phyloP scores from a whole-genome alignment of 331 rosid genomes.

The Arachis monticola region DNA sequence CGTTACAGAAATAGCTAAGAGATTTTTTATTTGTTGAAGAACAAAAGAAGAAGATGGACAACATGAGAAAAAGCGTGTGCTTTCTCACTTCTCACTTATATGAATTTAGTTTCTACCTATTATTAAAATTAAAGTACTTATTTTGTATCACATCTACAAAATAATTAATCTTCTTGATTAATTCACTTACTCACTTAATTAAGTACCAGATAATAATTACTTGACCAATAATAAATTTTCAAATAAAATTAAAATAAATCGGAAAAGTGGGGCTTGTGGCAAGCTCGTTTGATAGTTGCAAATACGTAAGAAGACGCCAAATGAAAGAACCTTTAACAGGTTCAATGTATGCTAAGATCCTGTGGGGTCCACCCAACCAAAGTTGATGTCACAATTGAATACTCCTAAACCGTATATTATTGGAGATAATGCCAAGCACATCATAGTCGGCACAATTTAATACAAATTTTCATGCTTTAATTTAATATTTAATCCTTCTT shows the following conservation, averaged over 20 bases:
- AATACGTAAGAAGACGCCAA: constrained; percentile 4
- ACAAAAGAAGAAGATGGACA: background rate
- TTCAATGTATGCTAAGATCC: constrained; percentile 40
- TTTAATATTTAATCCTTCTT: background rate
- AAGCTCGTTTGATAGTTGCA: constrained; percentile 11
- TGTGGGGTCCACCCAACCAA: constrained; percentile 37
- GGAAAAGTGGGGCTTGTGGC: background rate
- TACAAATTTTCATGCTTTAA: background rate
- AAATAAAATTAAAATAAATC: background rate
- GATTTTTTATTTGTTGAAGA: background rate
- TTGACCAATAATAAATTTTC: too few species aligned
- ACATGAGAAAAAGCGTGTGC: background rate
- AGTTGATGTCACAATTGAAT: constrained; percentile 18
- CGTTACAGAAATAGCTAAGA: too few species aligned
- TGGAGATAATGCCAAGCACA: constrained; percentile 32
- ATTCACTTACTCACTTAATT: too few species aligned
- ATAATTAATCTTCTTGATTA: too few species aligned
- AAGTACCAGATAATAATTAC: too few species aligned
- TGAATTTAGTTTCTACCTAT: too few species aligned
- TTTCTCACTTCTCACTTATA: background rate
- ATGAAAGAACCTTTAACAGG: constrained; percentile 14
- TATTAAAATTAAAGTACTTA: too few species aligned
- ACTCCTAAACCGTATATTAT: background rate
- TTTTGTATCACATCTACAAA: too few species aligned
- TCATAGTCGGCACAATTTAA: constrained; percentile 29